Percentiles rank a stretch among this genome's conserved stretches.
These are phyloP conservation scores for Pythium periplocum DNA, from an alignment of 352 stramenopile genomes.

Conservation along the genomic window DNA sequence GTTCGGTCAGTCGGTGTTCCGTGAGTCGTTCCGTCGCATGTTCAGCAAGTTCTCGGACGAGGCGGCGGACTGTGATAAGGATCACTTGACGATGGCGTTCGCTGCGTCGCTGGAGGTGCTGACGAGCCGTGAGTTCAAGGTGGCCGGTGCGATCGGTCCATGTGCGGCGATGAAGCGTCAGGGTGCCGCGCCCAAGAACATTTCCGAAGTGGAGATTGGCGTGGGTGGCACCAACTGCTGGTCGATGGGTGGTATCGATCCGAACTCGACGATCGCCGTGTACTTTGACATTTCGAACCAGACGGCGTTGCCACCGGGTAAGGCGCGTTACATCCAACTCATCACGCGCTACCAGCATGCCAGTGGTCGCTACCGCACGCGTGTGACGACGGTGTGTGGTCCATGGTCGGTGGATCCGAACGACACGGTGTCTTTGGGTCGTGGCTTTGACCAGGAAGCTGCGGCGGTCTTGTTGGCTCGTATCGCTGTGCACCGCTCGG, in stretches of 20 bases:
- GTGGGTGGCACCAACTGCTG: conserved; percentile 89
- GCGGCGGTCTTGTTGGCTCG: conserved; percentile 95
- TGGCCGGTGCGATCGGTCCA: conserved; percentile 96
- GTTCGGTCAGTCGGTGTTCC: conserved; percentile 98
- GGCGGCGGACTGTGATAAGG: conserved; percentile 92
- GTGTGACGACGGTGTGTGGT: conserved; percentile 97
- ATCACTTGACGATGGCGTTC: conserved; percentile 95
- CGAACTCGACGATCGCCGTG: conserved; percentile 96
- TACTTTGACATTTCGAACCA: conserved; percentile 98
- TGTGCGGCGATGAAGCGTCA: conserved; percentile 96
- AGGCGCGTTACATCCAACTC: conserved; percentile 97
- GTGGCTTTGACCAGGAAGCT: conserved; percentile 98
- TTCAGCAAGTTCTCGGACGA: conserved; percentile 96
- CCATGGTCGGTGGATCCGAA: conserved; percentile 92
- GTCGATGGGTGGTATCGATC: conserved; percentile 97
- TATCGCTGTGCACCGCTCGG: conserved; percentile 82
- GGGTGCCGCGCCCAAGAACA: conserved; percentile 83
- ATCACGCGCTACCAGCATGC: conserved; percentile 99
- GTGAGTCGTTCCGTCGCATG: conserved; percentile 96
- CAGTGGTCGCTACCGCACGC: conserved; percentile 92
- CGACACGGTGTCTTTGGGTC: conserved; percentile 90
- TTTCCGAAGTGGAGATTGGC: conserved; percentile 97
- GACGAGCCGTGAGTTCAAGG: conserved; percentile 98
- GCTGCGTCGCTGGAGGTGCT: conserved; percentile 95
- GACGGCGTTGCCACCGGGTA: conserved; percentile 55